These are phyloP conservation scores for Elaphomyces granulatus DNA, from an alignment of 495 filamentous ascomycete genomes.

Conservation along the genomic window DNA sequence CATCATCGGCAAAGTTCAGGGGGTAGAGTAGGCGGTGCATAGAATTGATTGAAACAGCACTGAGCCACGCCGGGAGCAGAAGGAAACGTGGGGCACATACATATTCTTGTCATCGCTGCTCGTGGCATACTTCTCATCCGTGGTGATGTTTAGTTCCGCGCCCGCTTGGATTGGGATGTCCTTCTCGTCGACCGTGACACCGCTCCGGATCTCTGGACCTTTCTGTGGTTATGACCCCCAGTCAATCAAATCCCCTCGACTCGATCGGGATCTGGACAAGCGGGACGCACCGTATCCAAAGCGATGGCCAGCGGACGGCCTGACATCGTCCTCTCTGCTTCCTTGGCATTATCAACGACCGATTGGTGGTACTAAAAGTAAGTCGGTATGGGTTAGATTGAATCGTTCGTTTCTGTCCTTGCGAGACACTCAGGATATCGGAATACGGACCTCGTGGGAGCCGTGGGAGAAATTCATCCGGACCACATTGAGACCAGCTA, in stretches of 20 bases:
- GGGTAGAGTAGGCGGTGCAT: no score
- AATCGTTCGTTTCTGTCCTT: no score
- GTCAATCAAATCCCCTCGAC: slow-evolving; percentile 1
- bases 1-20: no score
- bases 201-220: slow-evolving; percentile 96
- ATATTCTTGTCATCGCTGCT: slow-evolving; percentile 79
- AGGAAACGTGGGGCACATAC: slow-evolving; percentile 37
- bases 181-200: slow-evolving; percentile 70
- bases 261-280: neutral
- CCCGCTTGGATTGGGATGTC: slow-evolving; percentile 81
- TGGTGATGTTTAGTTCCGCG: slow-evolving; percentile 81
- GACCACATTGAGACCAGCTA: slow-evolving; percentile 86
- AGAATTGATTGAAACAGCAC: no score
- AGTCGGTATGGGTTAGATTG: no score
- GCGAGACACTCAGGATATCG: no score
- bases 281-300: slow-evolving; percentile 61
- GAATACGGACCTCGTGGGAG: slow-evolving; percentile 59
- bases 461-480: slow-evolving; percentile 99
- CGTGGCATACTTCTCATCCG: slow-evolving; percentile 86
- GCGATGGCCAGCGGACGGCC: slow-evolving; percentile 93
- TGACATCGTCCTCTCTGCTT: slow-evolving; percentile 56
- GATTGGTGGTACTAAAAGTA: slow-evolving; percentile 64
- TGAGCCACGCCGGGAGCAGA: neutral
- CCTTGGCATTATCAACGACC: slow-evolving; percentile 85
- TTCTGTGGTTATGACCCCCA: slow-evolving; percentile 41